These are phyloP conservation scores for Agarophyton chilense DNA, from an alignment of 23 red algal species.

Conservation along the genomic window DNA sequence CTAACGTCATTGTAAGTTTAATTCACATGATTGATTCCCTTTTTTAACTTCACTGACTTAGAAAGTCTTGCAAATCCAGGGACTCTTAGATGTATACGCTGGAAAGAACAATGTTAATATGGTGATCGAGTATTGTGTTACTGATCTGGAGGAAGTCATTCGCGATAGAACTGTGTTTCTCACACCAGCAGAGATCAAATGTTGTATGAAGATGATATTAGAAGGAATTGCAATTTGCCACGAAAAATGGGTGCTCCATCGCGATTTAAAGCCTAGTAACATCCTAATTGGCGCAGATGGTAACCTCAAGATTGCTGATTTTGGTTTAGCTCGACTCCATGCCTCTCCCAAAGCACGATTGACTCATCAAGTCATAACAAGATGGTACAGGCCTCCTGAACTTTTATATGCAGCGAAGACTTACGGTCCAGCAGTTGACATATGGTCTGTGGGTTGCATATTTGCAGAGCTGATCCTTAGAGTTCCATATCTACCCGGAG, in stretches of 20 bases:
- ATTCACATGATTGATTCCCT: background rate
- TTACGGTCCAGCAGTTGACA: slow-evolving; percentile 91
- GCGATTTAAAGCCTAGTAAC: slow-evolving; percentile 98
- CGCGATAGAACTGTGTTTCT: slow-evolving; percentile 82
- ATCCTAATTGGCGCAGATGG: slow-evolving; percentile 91
- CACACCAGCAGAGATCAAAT: slow-evolving; percentile 83
- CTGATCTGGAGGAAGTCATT: slow-evolving; percentile 94
- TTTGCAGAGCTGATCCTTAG: slow-evolving; percentile 97
- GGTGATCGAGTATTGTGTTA: slow-evolving; percentile 94
- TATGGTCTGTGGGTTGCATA: slow-evolving; percentile 98
- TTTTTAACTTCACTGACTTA: slow-evolving; percentile 9
- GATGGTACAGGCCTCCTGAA: slow-evolving; percentile 98
- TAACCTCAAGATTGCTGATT: slow-evolving; percentile 94
- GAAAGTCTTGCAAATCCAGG: background rate
- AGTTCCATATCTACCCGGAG: slow-evolving; percentile 91
- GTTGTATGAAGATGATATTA: slow-evolving; percentile 81
- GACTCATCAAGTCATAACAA: slow-evolving; percentile 95
- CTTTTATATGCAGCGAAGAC: slow-evolving; percentile 84
- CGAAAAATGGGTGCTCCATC: slow-evolving; percentile 87
- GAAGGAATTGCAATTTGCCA: slow-evolving; percentile 80
- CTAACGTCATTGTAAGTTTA: slow-evolving; percentile 93
- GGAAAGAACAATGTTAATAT: slow-evolving; percentile 87
- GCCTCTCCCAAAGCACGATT: slow-evolving; percentile 78
- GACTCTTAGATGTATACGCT: slow-evolving; percentile 86
- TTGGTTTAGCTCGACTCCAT: slow-evolving; percentile 86